A percentile compares a stretch with the other conserved stretches of the same genome.
phyloP scores from a whole-genome alignment of 2,329 filamentous ascomycete species.

The Trichoderma koningii region DNA sequence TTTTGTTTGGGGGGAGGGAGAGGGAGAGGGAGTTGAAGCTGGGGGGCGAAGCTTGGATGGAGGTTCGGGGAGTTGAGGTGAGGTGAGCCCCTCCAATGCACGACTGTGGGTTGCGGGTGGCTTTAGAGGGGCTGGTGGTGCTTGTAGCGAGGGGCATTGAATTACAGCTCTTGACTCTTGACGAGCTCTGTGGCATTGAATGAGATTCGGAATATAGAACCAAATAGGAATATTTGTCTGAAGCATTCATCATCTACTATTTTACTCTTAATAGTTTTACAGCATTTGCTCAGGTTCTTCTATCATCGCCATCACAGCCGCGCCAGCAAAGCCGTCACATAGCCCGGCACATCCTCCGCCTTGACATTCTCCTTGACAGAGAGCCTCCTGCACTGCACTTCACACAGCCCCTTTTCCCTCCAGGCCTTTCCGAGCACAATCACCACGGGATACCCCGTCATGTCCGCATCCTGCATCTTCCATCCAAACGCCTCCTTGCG shows the following conservation, averaged over 20 bases:
- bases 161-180: background rate
- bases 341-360: constrained; percentile 46
- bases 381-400: constrained; percentile 77
- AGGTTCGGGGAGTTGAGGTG: background rate
- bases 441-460: constrained; percentile 83
- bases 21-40: background rate
- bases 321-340: constrained; percentile 51
- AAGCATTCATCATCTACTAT: background rate
- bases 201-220: too few species aligned
- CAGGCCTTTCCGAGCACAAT: constrained; percentile 76
- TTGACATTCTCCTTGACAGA: constrained; percentile 61
- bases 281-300: too few species aligned
- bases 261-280: background rate
- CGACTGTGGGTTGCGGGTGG: constrained; percentile 36
- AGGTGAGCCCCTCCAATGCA: constrained; percentile 33
- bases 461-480: constrained; percentile 88
- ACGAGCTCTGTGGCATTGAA: too few species aligned
- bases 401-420: constrained; percentile 59
- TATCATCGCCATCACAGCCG: constrained; percentile 45
- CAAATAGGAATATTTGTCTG: too few species aligned
- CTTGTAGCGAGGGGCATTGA: constrained; percentile 36
- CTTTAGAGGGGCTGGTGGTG: constrained; percentile 38
- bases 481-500: constrained; percentile 68
- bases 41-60: constrained; percentile 6
- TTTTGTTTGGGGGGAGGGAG: background rate